A percentile compares a stretch with the other conserved stretches of the same genome.
Conservation (phyloP, 441 rosid species). For the Adansonia rubrostipa region DNA sequence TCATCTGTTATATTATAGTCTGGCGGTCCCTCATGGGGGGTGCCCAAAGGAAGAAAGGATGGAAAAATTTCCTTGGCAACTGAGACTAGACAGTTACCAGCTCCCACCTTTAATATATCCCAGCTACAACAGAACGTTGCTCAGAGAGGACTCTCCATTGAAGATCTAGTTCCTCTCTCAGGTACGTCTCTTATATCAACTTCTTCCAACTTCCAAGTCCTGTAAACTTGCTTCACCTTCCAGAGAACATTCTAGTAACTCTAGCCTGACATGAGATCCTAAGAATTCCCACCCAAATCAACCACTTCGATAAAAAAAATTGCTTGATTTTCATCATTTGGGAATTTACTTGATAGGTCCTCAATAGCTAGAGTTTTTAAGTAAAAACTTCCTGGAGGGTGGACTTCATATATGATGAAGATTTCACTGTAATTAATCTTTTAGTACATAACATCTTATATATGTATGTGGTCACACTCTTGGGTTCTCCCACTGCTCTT, state of each 20-base stretch:
- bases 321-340: background rate
- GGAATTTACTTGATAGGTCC: background rate
- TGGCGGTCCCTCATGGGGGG: constrained; percentile 74
- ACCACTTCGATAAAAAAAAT: background rate
- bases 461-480: constrained; percentile 67
- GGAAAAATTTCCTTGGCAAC: constrained; percentile 65
- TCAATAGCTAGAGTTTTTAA: background rate
- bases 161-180: constrained; percentile 67
- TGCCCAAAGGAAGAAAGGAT: constrained; percentile 79
- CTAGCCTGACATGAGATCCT: background rate
- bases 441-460: background rate
- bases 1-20: constrained; percentile 38
- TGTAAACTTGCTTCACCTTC: background rate
- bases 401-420: background rate
- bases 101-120: constrained; percentile 63
- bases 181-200: constrained; percentile 34
- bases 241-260: background rate
- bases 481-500: constrained; percentile 74
- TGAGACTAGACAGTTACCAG: constrained; percentile 66
- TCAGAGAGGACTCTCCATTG: constrained; percentile 60
- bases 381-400: background rate
- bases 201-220: constrained; percentile 8
- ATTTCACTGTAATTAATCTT: background rate
- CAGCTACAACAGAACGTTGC: constrained; percentile 61
- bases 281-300: background rate